Base-by-base conservation (phyloP, 2,329 filamentous ascomycete species). In the Myriosclerotinia duriaeana region DNA sequence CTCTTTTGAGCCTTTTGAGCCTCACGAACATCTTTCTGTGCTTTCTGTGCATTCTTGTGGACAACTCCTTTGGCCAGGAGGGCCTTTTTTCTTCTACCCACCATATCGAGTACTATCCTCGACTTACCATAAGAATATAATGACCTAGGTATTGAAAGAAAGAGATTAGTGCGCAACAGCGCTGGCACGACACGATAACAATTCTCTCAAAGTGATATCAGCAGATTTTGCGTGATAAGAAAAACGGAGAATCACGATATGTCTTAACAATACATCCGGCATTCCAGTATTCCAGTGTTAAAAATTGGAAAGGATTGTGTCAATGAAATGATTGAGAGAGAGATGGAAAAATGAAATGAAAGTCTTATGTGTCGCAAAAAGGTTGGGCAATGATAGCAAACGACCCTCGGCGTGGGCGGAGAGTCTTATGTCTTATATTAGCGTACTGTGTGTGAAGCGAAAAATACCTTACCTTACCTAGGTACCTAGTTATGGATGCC, bases 131-230 rank as follows among this genome's bases (percentile, higher is more conserved):
- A 20, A 40, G n/a, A 38, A 61, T 26, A 4, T 26, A 30, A 50
- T 61, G 44, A 40, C 44, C 46, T 61, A n/a, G n/a, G n/a, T n/a
- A 61, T 61, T 50, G 44, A 61, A 38, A 61, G 44, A 61, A 61
- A 58, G 15, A 58, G 38, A 56, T 74, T 71, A 72, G 70, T 73
- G 65, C 54, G 58, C 63, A 38, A 20, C 11, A 61, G 58, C 58
- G 58, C 58, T 61, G 44, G 36, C 44, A 26, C 38, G 44, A 34
- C 58, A 61, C 58, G 44, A 61, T 61, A 52, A 61, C 44, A 61
- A 61, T 48, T 38, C 58, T 60, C 58, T 61, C 44, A 50, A 26
- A 61, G 58, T 50, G n/a, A 61, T 50, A 61, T 34, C 44, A 61
- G 58, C 58, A 61, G 58, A 30, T 50, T 50, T 26, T 50, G 58